A percentile compares a stretch with the other conserved stretches of the same genome.
Conservation (phyloP, 2,329 filamentous ascomycete species). For the Zymoseptoria tritici region DNA sequence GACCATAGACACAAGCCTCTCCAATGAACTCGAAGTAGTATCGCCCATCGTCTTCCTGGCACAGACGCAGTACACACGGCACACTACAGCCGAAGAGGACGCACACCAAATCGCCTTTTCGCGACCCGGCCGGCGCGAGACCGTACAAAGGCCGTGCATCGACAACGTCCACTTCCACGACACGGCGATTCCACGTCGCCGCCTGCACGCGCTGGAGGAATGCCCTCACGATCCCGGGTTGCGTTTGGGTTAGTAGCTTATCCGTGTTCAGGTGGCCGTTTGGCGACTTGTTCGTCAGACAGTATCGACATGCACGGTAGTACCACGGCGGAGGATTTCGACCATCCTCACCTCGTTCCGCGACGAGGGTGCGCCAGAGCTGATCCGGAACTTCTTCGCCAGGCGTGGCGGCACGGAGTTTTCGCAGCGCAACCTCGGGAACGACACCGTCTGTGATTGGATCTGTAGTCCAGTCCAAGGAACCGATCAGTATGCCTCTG, state of each 20-base stretch:
- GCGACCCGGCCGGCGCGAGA: not conserved
- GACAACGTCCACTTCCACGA: not conserved
- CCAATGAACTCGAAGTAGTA: conserved; percentile 7
- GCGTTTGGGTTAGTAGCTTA: too few relatives aligned
- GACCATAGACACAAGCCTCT: conserved; percentile 19
- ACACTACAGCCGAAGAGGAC: conserved; percentile 20
- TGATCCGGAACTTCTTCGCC: too few relatives aligned
- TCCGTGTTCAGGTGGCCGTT: too few relatives aligned
- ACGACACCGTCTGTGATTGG: conserved; percentile 7
- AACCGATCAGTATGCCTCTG: conserved; percentile 3
- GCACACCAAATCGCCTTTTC: conserved; percentile 12
- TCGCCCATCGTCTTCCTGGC: not conserved
- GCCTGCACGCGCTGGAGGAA: not conserved
- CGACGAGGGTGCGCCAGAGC: too few relatives aligned
- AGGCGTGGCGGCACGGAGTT: too few relatives aligned
- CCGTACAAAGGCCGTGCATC: not conserved
- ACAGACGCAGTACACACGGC: conserved; percentile 11
- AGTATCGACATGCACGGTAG: too few relatives aligned
- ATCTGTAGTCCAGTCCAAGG: conserved; percentile 3
- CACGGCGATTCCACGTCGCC: conserved; percentile 4
- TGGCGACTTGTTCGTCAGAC: too few relatives aligned
- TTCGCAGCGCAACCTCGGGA: not conserved
- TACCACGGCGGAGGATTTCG: too few relatives aligned
- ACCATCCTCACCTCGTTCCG: too few relatives aligned
- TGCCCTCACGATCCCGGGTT: too few relatives aligned